phyloP scores from a whole-genome alignment of 768 basidiomycete genomes.

The Leccinum subtestaceum region DNA sequence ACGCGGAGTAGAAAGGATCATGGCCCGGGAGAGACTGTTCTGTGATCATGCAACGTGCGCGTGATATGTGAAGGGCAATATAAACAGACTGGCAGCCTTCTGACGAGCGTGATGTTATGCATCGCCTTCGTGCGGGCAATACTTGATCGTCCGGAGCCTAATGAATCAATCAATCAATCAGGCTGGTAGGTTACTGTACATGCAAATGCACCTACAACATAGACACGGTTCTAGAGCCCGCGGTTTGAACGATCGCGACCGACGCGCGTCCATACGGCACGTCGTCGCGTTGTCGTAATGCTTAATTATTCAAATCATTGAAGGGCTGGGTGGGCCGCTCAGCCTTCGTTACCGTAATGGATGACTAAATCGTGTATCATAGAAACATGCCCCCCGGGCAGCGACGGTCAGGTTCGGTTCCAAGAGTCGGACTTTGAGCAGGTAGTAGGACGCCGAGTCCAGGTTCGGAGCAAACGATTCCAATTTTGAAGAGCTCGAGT shows the following conservation, averaged over 20 bases:
- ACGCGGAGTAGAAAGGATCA: neutral
- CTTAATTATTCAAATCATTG: neutral
- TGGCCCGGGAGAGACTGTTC: neutral
- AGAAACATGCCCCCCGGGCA: conserved; percentile 2
- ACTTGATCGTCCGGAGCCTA: conserved; percentile 1
- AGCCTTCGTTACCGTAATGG: neutral
- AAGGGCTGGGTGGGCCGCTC: neutral
- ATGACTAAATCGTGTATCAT: neutral
- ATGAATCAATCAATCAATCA: neutral
- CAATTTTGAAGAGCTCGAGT: conserved; percentile 1
- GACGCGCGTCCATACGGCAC: neutral
- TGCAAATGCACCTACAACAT: neutral
- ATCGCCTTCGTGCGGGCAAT: neutral
- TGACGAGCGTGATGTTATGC: neutral
- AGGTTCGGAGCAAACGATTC: conserved; percentile 1
- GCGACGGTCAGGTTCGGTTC: conserved; percentile 10
- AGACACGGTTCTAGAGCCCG: neutral
- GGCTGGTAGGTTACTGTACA: neutral
- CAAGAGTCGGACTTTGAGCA: conserved; percentile 7
- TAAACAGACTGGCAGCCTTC: neutral
- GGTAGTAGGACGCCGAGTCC: neutral
- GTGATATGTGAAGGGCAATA: neutral
- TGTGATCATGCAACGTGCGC: neutral
- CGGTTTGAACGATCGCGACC: neutral
- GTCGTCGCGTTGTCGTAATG: neutral